phyloP scores from a whole-genome alignment of 2,329 filamentous ascomycete species.

The Escovopsis weberi region DNA sequence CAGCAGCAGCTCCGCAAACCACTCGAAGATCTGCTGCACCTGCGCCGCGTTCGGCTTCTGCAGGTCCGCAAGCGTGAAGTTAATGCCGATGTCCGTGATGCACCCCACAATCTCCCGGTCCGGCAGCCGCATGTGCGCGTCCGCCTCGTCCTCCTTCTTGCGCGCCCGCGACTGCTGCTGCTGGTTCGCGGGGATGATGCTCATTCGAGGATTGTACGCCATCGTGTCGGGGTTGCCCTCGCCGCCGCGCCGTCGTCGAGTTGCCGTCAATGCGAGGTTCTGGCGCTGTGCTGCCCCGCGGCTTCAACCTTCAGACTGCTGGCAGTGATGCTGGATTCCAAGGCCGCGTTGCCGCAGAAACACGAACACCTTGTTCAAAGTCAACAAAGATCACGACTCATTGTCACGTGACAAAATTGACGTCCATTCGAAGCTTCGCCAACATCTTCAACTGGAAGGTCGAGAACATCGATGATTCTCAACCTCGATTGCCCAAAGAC shows the following conservation, averaged over 20 bases:
- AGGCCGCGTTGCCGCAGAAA: no score
- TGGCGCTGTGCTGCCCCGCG: no score
- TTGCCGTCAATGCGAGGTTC: not conserved
- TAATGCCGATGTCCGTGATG: conserved; percentile 91
- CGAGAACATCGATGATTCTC: no score
- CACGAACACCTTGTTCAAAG: no score
- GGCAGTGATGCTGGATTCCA: no score
- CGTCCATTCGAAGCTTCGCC: no score
- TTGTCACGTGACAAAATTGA: no score
- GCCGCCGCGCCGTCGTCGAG: conserved; percentile 1
- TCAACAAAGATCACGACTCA: no score
- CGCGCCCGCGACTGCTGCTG: conserved; percentile 36
- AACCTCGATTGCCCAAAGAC: no score
- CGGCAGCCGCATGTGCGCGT: conserved; percentile 45
- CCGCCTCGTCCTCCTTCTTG: conserved; percentile 45
- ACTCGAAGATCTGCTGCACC: conserved; percentile 96
- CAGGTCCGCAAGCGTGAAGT: conserved; percentile 72
- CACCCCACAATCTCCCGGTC: conserved; percentile 84
- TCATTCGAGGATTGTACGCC: conserved; percentile 46
- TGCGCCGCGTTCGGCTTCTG: conserved; percentile 89
- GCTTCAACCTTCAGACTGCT: no score
- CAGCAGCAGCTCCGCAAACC: conserved; percentile 87
- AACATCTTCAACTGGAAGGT: no score
- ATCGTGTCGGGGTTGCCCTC: conserved; percentile 20
- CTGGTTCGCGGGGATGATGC: conserved; percentile 40